Percentiles rank a stretch among this genome's conserved stretches.
Evolutionary conservation across 2,329 filamentous ascomycete genomes (phyloP).

Genomic region (Clonostachys solani): DNA sequence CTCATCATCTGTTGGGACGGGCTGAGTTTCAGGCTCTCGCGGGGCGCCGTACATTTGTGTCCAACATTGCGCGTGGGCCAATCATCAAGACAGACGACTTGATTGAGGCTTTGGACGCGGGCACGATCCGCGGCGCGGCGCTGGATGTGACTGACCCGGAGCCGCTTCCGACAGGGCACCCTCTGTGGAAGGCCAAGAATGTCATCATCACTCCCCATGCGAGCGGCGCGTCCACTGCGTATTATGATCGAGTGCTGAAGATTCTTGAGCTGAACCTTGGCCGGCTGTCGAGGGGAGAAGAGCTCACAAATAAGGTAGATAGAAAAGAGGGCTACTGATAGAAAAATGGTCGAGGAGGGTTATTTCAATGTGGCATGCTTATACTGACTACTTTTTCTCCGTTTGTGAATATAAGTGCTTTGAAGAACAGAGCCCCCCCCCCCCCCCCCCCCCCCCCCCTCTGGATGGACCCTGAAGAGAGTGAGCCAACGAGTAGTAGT

Average conservation of each 20-base stretch:
- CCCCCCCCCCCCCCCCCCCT: too few species aligned
- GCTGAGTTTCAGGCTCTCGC: conserved; percentile 42
- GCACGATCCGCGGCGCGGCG: conserved; percentile 56
- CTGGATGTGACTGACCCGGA: conserved; percentile 79
- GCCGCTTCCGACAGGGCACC: conserved; percentile 63
- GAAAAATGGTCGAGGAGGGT: neutral
- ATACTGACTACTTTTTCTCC: too few species aligned
- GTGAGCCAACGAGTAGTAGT: too few species aligned
- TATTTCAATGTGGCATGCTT: neutral
- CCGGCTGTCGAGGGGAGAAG: conserved; percentile 25
- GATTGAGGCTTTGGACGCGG: conserved; percentile 51
- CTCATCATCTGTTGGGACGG: conserved; percentile 43
- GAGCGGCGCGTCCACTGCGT: conserved; percentile 33
- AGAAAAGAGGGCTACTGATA: conserved; percentile 21
- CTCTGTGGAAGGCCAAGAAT: conserved; percentile 67
- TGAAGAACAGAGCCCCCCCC: too few species aligned
- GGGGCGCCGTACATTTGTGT: conserved; percentile 49
- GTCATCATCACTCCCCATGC: conserved; percentile 57
- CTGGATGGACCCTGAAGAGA: too few species aligned
- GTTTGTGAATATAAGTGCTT: too few species aligned
- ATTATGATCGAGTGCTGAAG: conserved; percentile 31
- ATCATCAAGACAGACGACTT: conserved; percentile 50
- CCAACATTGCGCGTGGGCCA: conserved; percentile 65
- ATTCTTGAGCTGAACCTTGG: conserved; percentile 37
- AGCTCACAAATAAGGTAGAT: conserved; percentile 33